These are phyloP conservation scores for Alternaria ventricosa DNA, from an alignment of 2,329 filamentous ascomycete species.

Conservation along the genomic window DNA sequence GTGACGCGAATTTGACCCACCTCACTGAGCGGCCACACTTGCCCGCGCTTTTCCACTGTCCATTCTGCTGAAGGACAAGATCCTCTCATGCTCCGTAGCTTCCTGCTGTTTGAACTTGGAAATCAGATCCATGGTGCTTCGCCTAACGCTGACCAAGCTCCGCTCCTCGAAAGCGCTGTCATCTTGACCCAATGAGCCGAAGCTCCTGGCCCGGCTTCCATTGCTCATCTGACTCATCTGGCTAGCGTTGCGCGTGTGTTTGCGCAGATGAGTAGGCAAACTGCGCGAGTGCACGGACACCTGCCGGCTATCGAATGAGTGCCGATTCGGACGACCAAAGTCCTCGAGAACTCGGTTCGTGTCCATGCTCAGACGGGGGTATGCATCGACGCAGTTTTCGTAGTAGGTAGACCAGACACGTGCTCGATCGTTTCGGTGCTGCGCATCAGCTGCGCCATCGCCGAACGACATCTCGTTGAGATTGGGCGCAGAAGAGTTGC, in stretches of 20 bases:
- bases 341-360: conserved; percentile 18
- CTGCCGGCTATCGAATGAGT: conserved; percentile 27
- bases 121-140: conserved; percentile 52
- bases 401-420: conserved; percentile 47
- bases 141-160: conserved; percentile 45
- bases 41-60: conserved; percentile 12
- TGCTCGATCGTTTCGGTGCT: conserved; percentile 28
- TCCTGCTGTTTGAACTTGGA: conserved; percentile 47
- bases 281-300: conserved; percentile 21
- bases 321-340: conserved; percentile 20
- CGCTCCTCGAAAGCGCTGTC: conserved; percentile 24
- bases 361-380: conserved; percentile 33
- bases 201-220: conserved; percentile 24
- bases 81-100: conserved; percentile 40
- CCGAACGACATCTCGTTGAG: conserved; percentile 10
- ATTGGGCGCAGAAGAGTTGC: conserved; percentile 32
- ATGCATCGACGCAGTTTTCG: conserved; percentile 39
- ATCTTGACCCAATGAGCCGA: conserved; percentile 19
- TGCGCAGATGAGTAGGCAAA: conserved; percentile 14
- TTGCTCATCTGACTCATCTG: conserved; percentile 29
- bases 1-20: too few species aligned
- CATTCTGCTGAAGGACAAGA: conserved; percentile 30
- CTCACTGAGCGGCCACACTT: conserved; percentile 5
- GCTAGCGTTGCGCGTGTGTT: conserved; percentile 32
- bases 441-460: conserved; percentile 19